A percentile compares a stretch with the other conserved stretches of the same genome.
phyloP scores from a whole-genome alignment of 495 filamentous ascomycete genomes.

The Mytilinidion resinicola region DNA sequence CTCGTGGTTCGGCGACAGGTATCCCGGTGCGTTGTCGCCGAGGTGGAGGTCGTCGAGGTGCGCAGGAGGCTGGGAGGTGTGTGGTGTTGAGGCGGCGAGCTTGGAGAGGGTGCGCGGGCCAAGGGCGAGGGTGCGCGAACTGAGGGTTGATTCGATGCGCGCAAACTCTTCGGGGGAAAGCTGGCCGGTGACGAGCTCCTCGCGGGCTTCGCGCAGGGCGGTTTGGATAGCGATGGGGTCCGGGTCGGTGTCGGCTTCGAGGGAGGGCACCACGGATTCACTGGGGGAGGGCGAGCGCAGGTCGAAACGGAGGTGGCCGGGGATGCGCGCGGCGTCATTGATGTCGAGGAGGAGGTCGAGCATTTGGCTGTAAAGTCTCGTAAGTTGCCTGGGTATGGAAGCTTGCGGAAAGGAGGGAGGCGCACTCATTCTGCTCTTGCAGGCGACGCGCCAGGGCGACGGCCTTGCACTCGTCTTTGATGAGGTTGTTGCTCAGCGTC shows the following conservation, averaged over 20 bases:
- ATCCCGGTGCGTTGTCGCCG: conserved; percentile 34
- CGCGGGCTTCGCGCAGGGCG: conserved; percentile 44
- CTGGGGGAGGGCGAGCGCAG: conserved; percentile 38
- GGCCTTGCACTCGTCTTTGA: conserved; percentile 70
- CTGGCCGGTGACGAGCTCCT: conserved; percentile 38
- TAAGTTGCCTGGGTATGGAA: background rate
- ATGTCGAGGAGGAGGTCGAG: conserved; percentile 72
- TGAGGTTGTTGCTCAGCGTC: conserved; percentile 69
- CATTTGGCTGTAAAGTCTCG: conserved; percentile 15
- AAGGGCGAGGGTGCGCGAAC: conserved; percentile 23
- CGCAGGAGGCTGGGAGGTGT: conserved; percentile 10
- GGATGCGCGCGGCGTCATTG: conserved; percentile 70
- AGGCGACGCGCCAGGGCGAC: conserved; percentile 69
- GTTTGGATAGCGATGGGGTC: conserved; percentile 37
- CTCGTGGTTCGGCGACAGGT: conserved; percentile 69
- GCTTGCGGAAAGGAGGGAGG: background rate
- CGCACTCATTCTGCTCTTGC: conserved; percentile 79
- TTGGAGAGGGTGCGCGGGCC: conserved; percentile 14
- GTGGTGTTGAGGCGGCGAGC: conserved; percentile 15
- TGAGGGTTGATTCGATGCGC: conserved; percentile 15
- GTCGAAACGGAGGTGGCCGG: conserved; percentile 65
- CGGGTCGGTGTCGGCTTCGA: conserved; percentile 39
- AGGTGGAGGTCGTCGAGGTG: conserved; percentile 17
- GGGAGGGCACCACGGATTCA: conserved; percentile 35
- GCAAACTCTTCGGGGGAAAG: conserved; percentile 35